Evolutionary conservation across 495 filamentous ascomycete species (phyloP), one percentile per base, ranked within the genome.

Genomic region (Daldinia decipiens): DNA sequence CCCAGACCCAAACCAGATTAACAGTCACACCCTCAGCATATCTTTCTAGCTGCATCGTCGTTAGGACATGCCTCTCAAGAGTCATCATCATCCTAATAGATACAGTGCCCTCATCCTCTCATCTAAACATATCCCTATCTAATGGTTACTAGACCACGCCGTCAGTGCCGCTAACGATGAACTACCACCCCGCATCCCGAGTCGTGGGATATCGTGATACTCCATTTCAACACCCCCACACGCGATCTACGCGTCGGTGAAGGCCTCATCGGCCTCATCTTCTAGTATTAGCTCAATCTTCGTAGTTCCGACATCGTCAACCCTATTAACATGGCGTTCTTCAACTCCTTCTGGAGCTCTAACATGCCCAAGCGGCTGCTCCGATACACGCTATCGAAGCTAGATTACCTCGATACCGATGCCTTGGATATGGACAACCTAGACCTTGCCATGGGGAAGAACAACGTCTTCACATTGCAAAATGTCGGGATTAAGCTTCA

Each of bases 341-440:
- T 95, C 76, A 79, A 91, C 75, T 88, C 91, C 51, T 93, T 85
- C 54, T 69, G 78, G 67, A 78, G 68, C 63, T 85, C 91, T 39
- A 90, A 87, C 71, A 88, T 95, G 80, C 91, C 92, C 80, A 94
- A 94, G 83, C 87, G 89, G 73, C 82, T 95, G 62, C 84, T 97
- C 52, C 89, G 91, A 67, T 96, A 93, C 78, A 92, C 88, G 26
- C 81, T 98, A 29, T 91, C 90, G 4, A 88, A 91, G 61, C 79
- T 95, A 43, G 93, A 94, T 59, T 78, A 97, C 27, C 85, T 98
- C 27, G 94, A 98, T 72, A 90, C 90, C 29, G 88, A 94, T 72
- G 88, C 90, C 2, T 74, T 97, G 40, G 91, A 97, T 69, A 83
- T 90, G 29, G 92, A 94, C 53, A 91, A 92, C 65, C 77, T 96